phyloP scores from a whole-genome alignment of 2,329 filamentous ascomycete genomes.

The Orbilia javanica region DNA sequence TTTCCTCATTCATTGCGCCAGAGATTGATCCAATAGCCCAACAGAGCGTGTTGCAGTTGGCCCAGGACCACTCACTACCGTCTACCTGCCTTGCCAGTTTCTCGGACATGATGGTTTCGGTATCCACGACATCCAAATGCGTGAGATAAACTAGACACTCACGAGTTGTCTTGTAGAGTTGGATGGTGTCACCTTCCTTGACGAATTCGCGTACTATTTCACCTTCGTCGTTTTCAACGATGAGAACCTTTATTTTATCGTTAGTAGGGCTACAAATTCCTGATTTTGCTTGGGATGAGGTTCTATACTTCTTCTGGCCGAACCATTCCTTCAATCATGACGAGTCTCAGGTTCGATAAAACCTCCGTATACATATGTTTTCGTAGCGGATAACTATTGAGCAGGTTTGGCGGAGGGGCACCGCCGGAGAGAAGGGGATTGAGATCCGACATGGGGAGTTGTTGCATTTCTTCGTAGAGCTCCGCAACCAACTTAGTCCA shows the following conservation, averaged over 20 bases:
- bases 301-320: constrained; percentile 81
- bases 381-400: constrained; percentile 89
- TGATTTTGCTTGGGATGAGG: neutral
- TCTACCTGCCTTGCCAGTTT: constrained; percentile 96
- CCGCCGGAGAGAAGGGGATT: constrained; percentile 89
- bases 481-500: constrained; percentile 99
- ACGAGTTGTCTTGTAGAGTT: constrained; percentile 98
- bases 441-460: constrained; percentile 89
- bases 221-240: constrained; percentile 99
- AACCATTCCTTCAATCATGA: constrained; percentile 99
- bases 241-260: constrained; percentile 74
- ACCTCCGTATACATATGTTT: constrained; percentile 99
- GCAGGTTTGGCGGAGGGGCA: constrained; percentile 83
- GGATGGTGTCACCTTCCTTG: constrained; percentile 98
- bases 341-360: constrained; percentile 89
- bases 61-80: constrained; percentile 97
- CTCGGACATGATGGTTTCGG: constrained; percentile 99
- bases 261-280: neutral
- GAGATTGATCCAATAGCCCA: constrained; percentile 99
- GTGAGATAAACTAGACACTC: constrained; percentile 98
- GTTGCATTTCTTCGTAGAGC: constrained; percentile 98
- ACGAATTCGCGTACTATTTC: constrained; percentile 99
- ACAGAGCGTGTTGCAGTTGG: constrained; percentile 99
- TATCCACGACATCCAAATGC: constrained; percentile 96
- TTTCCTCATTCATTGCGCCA: constrained; percentile 98